Percentiles rank a stretch among this genome's conserved stretches.
These are phyloP conservation scores for Cercophora scortea DNA, from an alignment of 495 filamentous ascomycete genomes.

Conservation along the genomic window DNA sequence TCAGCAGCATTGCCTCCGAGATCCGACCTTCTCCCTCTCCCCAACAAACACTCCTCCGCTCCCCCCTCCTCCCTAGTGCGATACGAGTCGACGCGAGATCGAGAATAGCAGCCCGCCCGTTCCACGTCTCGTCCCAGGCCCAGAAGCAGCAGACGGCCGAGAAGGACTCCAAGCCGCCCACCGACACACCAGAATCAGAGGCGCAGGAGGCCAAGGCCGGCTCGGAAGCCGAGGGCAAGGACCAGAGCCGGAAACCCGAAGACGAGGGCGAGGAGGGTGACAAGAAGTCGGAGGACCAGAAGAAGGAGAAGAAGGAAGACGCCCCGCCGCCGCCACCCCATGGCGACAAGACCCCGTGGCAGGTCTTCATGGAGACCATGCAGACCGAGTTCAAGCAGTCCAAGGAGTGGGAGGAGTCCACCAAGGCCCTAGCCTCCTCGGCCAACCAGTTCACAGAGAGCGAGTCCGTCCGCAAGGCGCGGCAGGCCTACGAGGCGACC, in stretches of 20 bases:
- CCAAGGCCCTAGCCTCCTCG: slow-evolving; percentile 81
- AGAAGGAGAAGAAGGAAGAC: slow-evolving; percentile 61
- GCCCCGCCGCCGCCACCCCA: slow-evolving; percentile 88
- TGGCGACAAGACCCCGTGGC: slow-evolving; percentile 95
- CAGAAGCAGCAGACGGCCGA: slow-evolving; percentile 23
- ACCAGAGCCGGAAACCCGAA: slow-evolving; percentile 14
- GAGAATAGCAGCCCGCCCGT: slow-evolving; percentile 25
- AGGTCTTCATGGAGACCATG: slow-evolving; percentile 95
- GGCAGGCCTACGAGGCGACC: slow-evolving; percentile 76
- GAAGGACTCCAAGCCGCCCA: slow-evolving; percentile 9
- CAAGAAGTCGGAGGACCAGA: slow-evolving; percentile 35
- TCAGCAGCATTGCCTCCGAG: slow-evolving; percentile 10
- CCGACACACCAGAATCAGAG: neutral
- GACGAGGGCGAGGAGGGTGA: slow-evolving; percentile 41
- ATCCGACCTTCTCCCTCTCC: slow-evolving; percentile 16
- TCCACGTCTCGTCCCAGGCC: slow-evolving; percentile 33
- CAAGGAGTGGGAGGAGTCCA: slow-evolving; percentile 98
- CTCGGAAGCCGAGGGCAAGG: slow-evolving; percentile 29
- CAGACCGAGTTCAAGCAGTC: slow-evolving; percentile 89
- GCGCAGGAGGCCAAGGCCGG: neutral
- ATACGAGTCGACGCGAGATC: slow-evolving; percentile 24
- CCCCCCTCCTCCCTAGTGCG: slow-evolving; percentile 34
- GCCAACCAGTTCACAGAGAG: slow-evolving; percentile 91
- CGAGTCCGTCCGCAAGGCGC: slow-evolving; percentile 79
- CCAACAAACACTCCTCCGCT: slow-evolving; percentile 29